These are phyloP conservation scores for Rutstroemia sydowiana DNA, from an alignment of 2,329 filamentous ascomycete genomes.

Conservation along the genomic window DNA sequence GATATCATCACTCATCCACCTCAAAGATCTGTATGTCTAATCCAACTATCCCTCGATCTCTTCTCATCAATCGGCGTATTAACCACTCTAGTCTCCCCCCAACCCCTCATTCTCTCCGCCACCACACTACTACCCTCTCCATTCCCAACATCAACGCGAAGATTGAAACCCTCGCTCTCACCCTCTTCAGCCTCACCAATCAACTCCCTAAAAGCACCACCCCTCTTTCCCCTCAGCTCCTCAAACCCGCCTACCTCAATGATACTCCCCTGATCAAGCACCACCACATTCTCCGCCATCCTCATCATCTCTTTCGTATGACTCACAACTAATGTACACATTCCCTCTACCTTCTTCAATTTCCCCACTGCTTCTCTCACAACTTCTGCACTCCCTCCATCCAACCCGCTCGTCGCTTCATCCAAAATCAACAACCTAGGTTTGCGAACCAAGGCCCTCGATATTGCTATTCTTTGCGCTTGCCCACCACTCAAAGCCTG, in stretches of 20 bases:
- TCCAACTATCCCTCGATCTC: no score
- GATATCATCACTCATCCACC: no score
- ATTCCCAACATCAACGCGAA: background rate
- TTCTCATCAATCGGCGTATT: background rate
- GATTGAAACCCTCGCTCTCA: background rate
- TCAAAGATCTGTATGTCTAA: no score
- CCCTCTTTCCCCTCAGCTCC: slow-evolving; percentile 39
- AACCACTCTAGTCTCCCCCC: background rate
- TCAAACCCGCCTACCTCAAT: slow-evolving; percentile 61
- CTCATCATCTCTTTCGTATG: slow-evolving; percentile 83
- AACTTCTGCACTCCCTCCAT: slow-evolving; percentile 56
- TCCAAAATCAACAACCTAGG: slow-evolving; percentile 74
- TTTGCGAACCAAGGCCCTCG: slow-evolving; percentile 64
- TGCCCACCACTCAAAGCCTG: slow-evolving; percentile 72
- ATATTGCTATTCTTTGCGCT: slow-evolving; percentile 73
- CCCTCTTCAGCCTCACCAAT: slow-evolving; percentile 10
- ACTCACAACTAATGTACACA: slow-evolving; percentile 75
- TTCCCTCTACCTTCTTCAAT: slow-evolving; percentile 38
- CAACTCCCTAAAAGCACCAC: slow-evolving; percentile 20
- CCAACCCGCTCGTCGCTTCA: slow-evolving; percentile 78
- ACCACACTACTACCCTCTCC: background rate
- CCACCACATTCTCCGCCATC: slow-evolving; percentile 63
- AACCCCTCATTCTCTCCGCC: background rate
- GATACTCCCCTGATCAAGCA: slow-evolving; percentile 61
- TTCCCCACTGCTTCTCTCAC: slow-evolving; percentile 55